phyloP scores from a whole-genome alignment of 129 eudicot species.

The Flaveria trinervia region DNA sequence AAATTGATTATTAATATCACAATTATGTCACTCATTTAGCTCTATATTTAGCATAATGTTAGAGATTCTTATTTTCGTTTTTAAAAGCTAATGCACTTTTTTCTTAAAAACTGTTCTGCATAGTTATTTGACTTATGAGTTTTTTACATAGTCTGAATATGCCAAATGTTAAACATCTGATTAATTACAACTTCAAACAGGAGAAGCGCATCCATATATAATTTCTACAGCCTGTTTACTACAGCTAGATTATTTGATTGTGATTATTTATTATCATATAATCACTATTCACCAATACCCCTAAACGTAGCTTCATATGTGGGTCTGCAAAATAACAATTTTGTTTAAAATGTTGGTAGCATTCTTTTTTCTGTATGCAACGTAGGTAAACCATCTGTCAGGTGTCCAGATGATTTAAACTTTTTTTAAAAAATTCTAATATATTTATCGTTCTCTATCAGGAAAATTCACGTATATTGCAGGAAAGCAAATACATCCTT shows the following conservation, averaged over 20 bases:
- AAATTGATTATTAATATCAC: background rate
- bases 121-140: background rate
- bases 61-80: background rate
- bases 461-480: conserved; percentile 91
- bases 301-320: background rate
- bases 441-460: conserved; percentile 36
- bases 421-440: conserved; percentile 8
- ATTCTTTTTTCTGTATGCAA: background rate
- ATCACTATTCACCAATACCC: background rate
- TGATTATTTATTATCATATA: background rate
- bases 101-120: background rate
- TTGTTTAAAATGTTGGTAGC: background rate
- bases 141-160: background rate
- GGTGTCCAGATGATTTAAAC: background rate
- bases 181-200: background rate
- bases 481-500: conserved; percentile 88
- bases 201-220: background rate
- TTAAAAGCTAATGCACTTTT: background rate
- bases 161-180: background rate
- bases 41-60: background rate
- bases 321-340: background rate
- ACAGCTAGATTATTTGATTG: conserved; percentile 1
- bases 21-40: background rate
- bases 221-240: background rate
- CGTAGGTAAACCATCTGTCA: conserved; percentile 4